phyloP scores from a whole-genome alignment of 345 rosid genomes.

The Odontarrhena argentea region DNA sequence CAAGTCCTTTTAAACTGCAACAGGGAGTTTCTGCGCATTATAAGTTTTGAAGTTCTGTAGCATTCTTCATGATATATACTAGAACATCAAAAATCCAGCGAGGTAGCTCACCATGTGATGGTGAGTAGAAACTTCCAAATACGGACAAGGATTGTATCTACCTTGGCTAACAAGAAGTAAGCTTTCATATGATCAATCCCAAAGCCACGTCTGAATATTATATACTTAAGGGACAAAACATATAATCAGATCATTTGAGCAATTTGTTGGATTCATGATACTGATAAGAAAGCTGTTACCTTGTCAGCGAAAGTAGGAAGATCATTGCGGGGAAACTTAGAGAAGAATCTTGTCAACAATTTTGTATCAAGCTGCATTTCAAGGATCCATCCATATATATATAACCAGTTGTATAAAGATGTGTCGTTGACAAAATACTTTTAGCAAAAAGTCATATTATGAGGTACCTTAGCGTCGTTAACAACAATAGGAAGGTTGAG shows the following conservation, averaged over 20 bases:
- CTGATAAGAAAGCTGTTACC: conserved; percentile 41
- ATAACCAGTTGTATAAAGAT: no score
- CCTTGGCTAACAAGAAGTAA: conserved; percentile 57
- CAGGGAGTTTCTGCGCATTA: conserved; percentile 3
- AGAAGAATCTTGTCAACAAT: conserved; percentile 59
- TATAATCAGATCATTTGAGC: conserved; percentile 13
- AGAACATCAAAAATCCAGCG: not conserved
- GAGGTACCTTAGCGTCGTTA: conserved; percentile 62
- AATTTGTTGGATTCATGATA: not conserved
- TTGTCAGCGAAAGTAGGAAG: conserved; percentile 74
- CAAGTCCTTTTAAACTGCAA: conserved; percentile 48
- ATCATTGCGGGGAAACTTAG: conserved; percentile 54
- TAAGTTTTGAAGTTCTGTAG: conserved; percentile 15
- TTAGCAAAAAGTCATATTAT: no score
- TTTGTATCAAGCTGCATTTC: conserved; percentile 61
- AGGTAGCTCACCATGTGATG: conserved; percentile 54
- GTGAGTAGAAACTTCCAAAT: conserved; percentile 56
- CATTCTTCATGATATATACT: not conserved
- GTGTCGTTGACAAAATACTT: no score
- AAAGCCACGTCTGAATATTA: conserved; percentile 77
- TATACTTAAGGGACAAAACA: conserved; percentile 45
- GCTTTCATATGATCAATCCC: conserved; percentile 66
- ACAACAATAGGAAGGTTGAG: conserved; percentile 77
- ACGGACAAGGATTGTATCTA: conserved; percentile 57
- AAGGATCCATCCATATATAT: conserved; percentile 26